phyloP scores from a whole-genome alignment of 1,284 basidiomycete genomes.

The Pseudozyma sp. region DNA sequence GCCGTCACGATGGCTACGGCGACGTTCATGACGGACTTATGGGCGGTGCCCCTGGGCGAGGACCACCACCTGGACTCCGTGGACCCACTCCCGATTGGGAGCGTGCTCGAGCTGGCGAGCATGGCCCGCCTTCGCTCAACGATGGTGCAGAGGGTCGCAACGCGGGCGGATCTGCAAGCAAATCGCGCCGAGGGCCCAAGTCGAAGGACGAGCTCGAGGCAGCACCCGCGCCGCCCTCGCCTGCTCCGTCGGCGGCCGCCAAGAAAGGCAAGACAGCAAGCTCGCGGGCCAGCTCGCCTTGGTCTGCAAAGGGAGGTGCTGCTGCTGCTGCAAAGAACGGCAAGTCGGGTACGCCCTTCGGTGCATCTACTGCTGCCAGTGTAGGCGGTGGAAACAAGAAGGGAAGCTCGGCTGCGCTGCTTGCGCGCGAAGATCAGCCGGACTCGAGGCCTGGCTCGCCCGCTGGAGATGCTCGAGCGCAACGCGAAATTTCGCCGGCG shows the following conservation, averaged over 20 bases:
- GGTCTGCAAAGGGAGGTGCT: constrained; percentile 30
- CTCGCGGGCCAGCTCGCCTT: constrained; percentile 50
- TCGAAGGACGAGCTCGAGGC: constrained; percentile 44
- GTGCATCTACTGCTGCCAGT: not conserved
- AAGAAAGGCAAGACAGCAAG: constrained; percentile 42
- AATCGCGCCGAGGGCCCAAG: constrained; percentile 41
- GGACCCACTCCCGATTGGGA: constrained; percentile 48
- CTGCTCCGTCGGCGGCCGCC: constrained; percentile 41
- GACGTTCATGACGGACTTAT: constrained; percentile 30
- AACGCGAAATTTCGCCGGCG: constrained; percentile 42
- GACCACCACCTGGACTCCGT: constrained; percentile 26
- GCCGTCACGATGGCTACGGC: constrained; percentile 33
- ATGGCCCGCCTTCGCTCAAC: constrained; percentile 19
- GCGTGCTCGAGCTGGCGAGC: constrained; percentile 28
- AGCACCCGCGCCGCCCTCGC: constrained; percentile 34
- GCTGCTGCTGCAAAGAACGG: constrained; percentile 31
- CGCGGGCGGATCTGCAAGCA: constrained; percentile 18
- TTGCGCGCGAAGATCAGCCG: constrained; percentile 23
- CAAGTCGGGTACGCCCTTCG: constrained; percentile 8
- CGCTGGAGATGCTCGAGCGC: constrained; percentile 20
- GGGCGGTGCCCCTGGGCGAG: constrained; percentile 16
- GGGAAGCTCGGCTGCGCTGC: constrained; percentile 25
- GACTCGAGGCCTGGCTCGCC: constrained; percentile 33
- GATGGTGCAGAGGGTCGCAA: constrained; percentile 26
- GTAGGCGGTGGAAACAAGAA: constrained; percentile 18